Evolutionary conservation across 202 grass and related monocot genomes (phyloP).

Genomic region (Carex sylvatica): DNA sequence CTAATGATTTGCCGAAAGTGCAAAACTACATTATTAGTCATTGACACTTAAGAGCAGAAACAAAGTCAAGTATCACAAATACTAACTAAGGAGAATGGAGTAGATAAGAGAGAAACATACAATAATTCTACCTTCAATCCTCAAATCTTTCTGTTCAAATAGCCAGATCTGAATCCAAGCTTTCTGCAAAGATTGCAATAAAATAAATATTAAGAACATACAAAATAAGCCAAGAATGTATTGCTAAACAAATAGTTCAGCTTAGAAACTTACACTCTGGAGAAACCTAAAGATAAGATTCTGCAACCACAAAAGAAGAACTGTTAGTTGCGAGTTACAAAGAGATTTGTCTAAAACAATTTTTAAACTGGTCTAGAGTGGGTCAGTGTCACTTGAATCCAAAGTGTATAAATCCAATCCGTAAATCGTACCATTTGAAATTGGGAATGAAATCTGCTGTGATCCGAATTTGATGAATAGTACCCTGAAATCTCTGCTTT

Average conservation of each 20-base stretch:
- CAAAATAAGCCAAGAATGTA: not conserved
- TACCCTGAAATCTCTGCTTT: too few relatives aligned
- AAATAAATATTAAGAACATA: constrained; percentile 5
- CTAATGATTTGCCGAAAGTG: not conserved
- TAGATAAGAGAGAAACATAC: constrained; percentile 40
- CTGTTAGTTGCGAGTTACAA: not conserved
- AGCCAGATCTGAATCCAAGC: constrained; percentile 93
- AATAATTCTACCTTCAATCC: constrained; percentile 90
- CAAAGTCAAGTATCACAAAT: not conserved
- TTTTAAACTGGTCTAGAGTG: not conserved
- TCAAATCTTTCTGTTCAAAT: constrained; percentile 91
- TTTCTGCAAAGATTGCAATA: constrained; percentile 56
- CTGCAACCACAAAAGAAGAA: constrained; percentile 32
- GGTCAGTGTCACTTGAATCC: not conserved
- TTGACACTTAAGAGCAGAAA: not conserved
- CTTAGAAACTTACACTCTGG: constrained; percentile 64
- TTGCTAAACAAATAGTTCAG: not conserved
- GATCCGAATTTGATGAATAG: too few relatives aligned
- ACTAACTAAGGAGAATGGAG: not conserved
- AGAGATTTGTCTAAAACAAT: not conserved
- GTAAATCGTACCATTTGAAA: not conserved
- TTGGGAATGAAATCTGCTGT: too few relatives aligned
- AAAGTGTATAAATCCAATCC: not conserved
- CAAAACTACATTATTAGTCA: not conserved
- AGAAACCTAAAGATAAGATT: constrained; percentile 94